Conservation (phyloP, 2,329 filamentous ascomycete species). For the Allantophomopsis cytisporea region DNA sequence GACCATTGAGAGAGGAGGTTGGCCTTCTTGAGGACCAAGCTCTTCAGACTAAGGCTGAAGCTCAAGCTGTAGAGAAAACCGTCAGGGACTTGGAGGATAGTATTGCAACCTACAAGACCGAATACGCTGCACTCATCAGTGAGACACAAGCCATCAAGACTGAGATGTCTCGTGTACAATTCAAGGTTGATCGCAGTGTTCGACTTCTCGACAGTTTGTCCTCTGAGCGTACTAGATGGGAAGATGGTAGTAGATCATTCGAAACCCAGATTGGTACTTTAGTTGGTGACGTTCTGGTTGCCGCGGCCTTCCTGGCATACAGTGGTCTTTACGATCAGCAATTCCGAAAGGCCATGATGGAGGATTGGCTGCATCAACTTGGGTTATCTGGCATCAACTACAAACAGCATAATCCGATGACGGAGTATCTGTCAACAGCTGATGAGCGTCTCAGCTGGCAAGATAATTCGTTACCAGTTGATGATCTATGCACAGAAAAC, state of each 20-base stretch:
- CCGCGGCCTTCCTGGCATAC: conserved; percentile 95
- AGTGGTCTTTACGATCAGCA: conserved; percentile 95
- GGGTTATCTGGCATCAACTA: conserved; percentile 84
- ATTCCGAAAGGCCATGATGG: conserved; percentile 93
- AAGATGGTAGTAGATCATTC: conserved; percentile 94
- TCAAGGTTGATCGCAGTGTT: conserved; percentile 95
- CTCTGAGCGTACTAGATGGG: conserved; percentile 87
- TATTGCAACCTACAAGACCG: conserved; percentile 88
- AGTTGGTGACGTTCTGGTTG: conserved; percentile 87
- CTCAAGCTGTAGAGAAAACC: conserved; percentile 79
- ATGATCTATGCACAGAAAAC: conserved; percentile 97
- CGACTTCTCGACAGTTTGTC: conserved; percentile 88
- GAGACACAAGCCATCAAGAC: conserved; percentile 95
- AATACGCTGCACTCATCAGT: conserved; percentile 91
- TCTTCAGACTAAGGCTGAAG: conserved; percentile 84
- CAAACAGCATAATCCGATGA: conserved; percentile 88
- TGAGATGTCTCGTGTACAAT: conserved; percentile 92
- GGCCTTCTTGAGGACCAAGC: conserved; percentile 76
- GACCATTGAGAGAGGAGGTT: conserved; percentile 84
- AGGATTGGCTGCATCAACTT: conserved; percentile 93
- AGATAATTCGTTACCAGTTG: conserved; percentile 81
- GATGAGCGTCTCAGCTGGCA: conserved; percentile 95
- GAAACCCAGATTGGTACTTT: conserved; percentile 96
- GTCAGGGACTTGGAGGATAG: conserved; percentile 76
- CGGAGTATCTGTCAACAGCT: conserved; percentile 91